These are phyloP conservation scores for Tricholoma terreum DNA, from an alignment of 768 basidiomycete genomes.

Conservation along the genomic window DNA sequence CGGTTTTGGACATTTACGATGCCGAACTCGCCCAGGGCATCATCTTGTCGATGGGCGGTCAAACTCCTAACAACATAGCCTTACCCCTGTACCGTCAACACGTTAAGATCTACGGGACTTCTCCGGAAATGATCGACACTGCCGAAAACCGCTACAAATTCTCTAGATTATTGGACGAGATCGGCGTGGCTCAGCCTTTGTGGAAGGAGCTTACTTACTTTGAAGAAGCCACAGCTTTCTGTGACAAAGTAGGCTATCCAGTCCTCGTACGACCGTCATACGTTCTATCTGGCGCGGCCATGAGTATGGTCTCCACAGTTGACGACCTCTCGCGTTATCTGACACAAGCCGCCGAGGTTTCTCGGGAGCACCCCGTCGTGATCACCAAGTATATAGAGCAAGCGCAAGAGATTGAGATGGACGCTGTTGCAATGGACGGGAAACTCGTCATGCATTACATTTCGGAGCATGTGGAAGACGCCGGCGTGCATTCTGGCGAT, in stretches of 20 bases:
- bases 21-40: conserved; percentile 84
- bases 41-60: conserved; percentile 97
- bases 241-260: conserved; percentile 90
- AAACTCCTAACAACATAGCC: conserved; percentile 98
- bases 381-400: conserved; percentile 99
- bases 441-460: conserved; percentile 99
- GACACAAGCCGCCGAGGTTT: conserved; percentile 93
- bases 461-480: conserved; percentile 99
- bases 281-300: conserved; percentile 96
- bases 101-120: conserved; percentile 97
- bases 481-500: conserved; percentile 98
- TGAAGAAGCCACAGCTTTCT: conserved; percentile 85
- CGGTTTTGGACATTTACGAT: conserved; percentile 96
- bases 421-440: conserved; percentile 94
- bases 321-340: conserved; percentile 92
- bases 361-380: conserved; percentile 94
- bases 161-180: conserved; percentile 94
- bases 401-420: conserved; percentile 99
- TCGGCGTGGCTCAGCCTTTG: conserved; percentile 95
- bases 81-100: conserved; percentile 94
- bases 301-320: conserved; percentile 96
- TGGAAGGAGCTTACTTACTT: conserved; percentile 97
- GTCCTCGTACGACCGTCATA: conserved; percentile 97
- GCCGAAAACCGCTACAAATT: conserved; percentile 99
- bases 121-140: conserved; percentile 99